A percentile compares a stretch with the other conserved stretches of the same genome.
Evolutionary conservation across 768 basidiomycete species (phyloP).

Genomic region (Suillus subalutaceus): DNA sequence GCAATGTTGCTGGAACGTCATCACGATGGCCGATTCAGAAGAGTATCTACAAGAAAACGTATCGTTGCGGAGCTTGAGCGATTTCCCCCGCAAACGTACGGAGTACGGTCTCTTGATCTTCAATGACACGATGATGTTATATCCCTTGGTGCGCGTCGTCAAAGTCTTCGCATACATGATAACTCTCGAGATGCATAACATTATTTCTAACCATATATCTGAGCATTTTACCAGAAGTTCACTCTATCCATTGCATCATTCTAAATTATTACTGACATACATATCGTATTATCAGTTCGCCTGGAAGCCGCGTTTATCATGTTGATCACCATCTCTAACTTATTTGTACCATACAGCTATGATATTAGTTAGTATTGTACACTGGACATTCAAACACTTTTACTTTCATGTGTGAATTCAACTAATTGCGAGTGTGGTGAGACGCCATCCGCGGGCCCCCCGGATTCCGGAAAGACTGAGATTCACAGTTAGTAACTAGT

Average conservation of each 20-base stretch:
- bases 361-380: neutral
- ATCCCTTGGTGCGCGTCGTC: neutral
- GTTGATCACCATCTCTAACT: neutral
- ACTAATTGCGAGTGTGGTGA: neutral
- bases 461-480: neutral
- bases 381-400: neutral
- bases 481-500: neutral
- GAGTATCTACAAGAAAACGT: neutral
- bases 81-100: neutral
- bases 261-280: neutral
- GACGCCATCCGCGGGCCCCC: neutral
- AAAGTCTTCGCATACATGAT: neutral
- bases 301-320: neutral
- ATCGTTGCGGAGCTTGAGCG: neutral
- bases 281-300: neutral
- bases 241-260: neutral
- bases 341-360: neutral
- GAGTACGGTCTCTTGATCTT: neutral
- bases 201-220: neutral
- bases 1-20: neutral
- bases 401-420: neutral
- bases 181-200: neutral
- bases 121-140: neutral
- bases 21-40: neutral
- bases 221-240: neutral